These are phyloP conservation scores for Chenopodium album DNA, from an alignment of 148 eudicot genomes.

Conservation along the genomic window DNA sequence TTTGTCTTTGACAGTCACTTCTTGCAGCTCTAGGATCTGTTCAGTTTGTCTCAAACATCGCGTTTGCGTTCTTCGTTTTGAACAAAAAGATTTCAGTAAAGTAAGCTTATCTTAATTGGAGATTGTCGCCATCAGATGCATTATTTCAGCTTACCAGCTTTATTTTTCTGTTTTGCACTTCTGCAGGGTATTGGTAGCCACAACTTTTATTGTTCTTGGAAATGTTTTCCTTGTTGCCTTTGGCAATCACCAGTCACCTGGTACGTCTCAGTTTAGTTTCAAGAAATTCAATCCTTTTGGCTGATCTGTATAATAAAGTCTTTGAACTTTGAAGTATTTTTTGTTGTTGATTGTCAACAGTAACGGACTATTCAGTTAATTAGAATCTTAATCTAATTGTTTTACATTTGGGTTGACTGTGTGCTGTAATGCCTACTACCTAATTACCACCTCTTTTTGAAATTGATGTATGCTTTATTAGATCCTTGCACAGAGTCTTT, in stretches of 20 bases:
- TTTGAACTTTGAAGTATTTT: constrained; percentile 5
- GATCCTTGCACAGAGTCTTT: not conserved
- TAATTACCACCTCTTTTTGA: not conserved
- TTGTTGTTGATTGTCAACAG: not conserved
- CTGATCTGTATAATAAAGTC: not conserved
- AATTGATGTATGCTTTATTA: not conserved
- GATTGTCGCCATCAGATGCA: constrained; percentile 2
- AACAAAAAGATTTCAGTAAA: constrained; percentile 74
- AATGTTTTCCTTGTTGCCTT: constrained; percentile 94
- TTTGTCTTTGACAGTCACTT: constrained; percentile 66
- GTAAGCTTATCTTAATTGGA: constrained; percentile 47
- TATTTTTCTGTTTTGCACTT: constrained; percentile 16
- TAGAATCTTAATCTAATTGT: too few species aligned
- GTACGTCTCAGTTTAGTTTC: constrained; percentile 38
- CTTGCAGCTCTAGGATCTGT: constrained; percentile 98
- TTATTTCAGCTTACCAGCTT: not conserved
- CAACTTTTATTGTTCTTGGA: constrained; percentile 87
- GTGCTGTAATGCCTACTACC: not conserved
- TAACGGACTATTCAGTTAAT: too few species aligned
- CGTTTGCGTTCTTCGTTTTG: constrained; percentile 78
- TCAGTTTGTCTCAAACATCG: constrained; percentile 93
- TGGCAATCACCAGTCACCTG: constrained; percentile 98
- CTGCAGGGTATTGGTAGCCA: constrained; percentile 79
- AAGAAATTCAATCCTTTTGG: not conserved
- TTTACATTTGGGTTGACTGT: not conserved